Conservation (phyloP, 352 stramenopile species). For the Globisporangium echinulatum region DNA sequence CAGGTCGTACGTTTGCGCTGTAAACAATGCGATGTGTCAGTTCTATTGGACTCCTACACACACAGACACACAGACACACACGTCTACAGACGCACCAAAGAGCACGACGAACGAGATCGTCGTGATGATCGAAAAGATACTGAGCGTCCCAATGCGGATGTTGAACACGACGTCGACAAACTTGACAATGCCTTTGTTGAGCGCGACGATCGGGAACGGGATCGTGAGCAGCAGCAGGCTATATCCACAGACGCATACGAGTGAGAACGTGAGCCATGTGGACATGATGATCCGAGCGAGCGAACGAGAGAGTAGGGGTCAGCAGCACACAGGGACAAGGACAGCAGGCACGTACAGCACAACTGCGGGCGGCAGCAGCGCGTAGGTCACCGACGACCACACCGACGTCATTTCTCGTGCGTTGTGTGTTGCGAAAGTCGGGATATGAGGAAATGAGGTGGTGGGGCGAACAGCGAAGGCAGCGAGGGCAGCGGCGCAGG, state of each 20-base stretch:
- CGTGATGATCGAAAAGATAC: slow-evolving; percentile 73
- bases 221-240: slow-evolving; percentile 76
- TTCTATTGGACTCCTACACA: no score
- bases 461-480: not conserved
- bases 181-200: slow-evolving; percentile 67
- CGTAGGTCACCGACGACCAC: slow-evolving; percentile 76
- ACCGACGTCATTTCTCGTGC: slow-evolving; percentile 37
- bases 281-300: no score
- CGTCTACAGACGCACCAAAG: slow-evolving; percentile 13
- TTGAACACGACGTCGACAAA: slow-evolving; percentile 70
- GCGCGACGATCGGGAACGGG: slow-evolving; percentile 48
- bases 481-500: no score
- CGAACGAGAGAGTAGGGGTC: no score
- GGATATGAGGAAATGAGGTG: not conserved
- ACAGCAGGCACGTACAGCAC: slow-evolving; percentile 47
- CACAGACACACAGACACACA: no score
- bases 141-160: slow-evolving; percentile 65
- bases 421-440: not conserved
- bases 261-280: not conserved
- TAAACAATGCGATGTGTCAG: no score
- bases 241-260: slow-evolving; percentile 2
- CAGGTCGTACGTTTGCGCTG: slow-evolving; percentile 72
- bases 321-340: not conserved
- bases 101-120: slow-evolving; percentile 66
- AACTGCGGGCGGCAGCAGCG: slow-evolving; percentile 69